phyloP scores from a whole-genome alignment of 2,329 filamentous ascomycete genomes.

The Aspergillus fructus region DNA sequence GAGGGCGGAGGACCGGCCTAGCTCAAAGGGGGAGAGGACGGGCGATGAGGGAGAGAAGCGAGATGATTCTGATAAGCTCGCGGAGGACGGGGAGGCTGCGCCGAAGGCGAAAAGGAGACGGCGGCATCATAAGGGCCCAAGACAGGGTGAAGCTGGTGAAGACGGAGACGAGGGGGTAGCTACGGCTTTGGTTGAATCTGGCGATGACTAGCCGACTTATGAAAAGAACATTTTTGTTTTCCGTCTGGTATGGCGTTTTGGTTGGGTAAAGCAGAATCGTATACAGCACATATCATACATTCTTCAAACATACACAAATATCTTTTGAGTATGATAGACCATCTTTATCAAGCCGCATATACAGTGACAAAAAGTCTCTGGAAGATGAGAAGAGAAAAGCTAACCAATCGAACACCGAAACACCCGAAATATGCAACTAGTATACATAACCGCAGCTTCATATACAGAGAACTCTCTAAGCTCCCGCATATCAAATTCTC shows the following conservation, averaged over 20 bases:
- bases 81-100: slow-evolving; percentile 26
- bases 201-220: slow-evolving; percentile 12
- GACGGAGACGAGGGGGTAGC: slow-evolving; percentile 11
- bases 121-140: slow-evolving; percentile 34
- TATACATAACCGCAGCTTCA: background rate
- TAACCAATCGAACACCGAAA: background rate
- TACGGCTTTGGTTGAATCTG: slow-evolving; percentile 17
- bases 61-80: slow-evolving; percentile 14
- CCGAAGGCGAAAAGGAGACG: slow-evolving; percentile 37
- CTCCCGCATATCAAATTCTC: background rate
- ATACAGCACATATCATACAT: slow-evolving; percentile 22
- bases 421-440: slow-evolving; percentile 6
- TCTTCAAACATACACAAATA: slow-evolving; percentile 2
- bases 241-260: slow-evolving; percentile 30
- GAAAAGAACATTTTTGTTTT: background rate
- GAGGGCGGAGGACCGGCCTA: slow-evolving; percentile 22
- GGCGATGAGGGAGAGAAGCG: slow-evolving; percentile 7
- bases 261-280: slow-evolving; percentile 19
- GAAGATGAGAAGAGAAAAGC: slow-evolving; percentile 1
- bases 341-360: background rate
- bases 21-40: slow-evolving; percentile 6
- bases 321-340: background rate
- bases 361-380: background rate
- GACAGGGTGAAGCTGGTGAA: slow-evolving; percentile 18
- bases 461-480: background rate